Conservation (phyloP, 73 alveolate species). For the Symbiodinium pilosum region DNA sequence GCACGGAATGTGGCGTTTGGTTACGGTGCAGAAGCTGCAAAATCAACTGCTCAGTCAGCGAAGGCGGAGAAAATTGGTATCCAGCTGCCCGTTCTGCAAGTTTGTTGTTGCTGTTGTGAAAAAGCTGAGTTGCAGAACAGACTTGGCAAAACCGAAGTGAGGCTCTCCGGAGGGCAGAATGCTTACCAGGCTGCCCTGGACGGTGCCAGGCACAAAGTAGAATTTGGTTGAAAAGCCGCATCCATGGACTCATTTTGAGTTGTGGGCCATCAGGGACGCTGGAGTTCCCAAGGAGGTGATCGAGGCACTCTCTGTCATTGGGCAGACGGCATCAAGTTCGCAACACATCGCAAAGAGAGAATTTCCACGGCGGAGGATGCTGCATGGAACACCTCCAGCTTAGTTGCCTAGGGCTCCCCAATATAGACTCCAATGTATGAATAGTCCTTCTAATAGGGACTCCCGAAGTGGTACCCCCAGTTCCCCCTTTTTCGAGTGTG, state of each 20-base stretch:
- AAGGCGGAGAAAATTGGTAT: neutral
- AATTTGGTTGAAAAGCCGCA: neutral
- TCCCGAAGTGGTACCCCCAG: too few relatives aligned
- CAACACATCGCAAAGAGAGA: too few relatives aligned
- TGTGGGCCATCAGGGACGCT: constrained; percentile 1
- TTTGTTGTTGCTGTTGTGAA: neutral
- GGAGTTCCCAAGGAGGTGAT: constrained; percentile 28
- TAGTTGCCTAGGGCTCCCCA: too few relatives aligned
- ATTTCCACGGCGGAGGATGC: too few relatives aligned
- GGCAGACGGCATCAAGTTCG: too few relatives aligned
- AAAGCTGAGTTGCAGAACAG: neutral
- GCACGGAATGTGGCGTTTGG: too few relatives aligned
- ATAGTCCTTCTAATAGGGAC: too few relatives aligned
- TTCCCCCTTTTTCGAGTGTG: too few relatives aligned
- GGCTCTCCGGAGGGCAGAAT: neutral
- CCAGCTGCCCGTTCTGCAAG: neutral
- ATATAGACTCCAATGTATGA: too few relatives aligned
- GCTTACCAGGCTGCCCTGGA: neutral
- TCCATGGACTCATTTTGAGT: neutral
- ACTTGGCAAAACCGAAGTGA: neutral
- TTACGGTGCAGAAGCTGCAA: neutral
- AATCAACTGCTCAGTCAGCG: neutral
- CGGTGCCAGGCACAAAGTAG: constrained; percentile 11
- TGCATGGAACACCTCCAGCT: too few relatives aligned
- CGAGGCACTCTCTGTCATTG: neutral